Evolutionary conservation across 2,329 filamentous ascomycete genomes (phyloP), one percentile per base, ranked within the genome.

Genomic region (Sporothrix inflata): DNA sequence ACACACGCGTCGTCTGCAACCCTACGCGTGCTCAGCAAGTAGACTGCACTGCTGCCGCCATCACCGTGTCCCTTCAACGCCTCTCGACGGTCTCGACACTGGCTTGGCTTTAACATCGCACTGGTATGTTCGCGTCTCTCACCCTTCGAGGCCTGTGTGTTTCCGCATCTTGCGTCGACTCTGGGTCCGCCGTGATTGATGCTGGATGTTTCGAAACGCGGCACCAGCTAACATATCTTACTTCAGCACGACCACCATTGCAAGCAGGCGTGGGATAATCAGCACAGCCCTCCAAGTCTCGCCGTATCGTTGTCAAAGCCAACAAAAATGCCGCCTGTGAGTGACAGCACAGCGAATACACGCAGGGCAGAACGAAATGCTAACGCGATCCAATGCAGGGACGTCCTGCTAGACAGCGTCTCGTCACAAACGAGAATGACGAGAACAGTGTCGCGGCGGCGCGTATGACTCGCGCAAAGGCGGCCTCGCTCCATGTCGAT

Each of bases 401-500:
- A 85, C 91, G 92, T 83, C 85, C 88, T 80, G 86, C 90, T 79
- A 89, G 92, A 83, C 88, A 90, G 81, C 91, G 94, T 83, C 88
- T 90, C 81, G 88, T 91, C 78, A 92, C 91, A 76, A 96, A 97
- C 82, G 94, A 98, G 86, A 98, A 98, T 81, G 95, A 98, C 81
- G 96, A 98, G 85, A 97, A 97, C 81, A 88, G 83, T 75, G 84
- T 86, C 73, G 90, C 85, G 73, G 90, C 92, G 74, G 93, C 92
- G 83, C 94, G 94, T 84, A 85, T 98, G 81, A 98, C 96, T 78
- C 90, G 96, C 84, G 94, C 96, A 76, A 98, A 98, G 85, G 90
- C 94, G 69, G 93, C 94, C 73, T 91, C 92, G 65, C 86, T 88
- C 74, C 86, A 84, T 79, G 87, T 85, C 77, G 90, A 91, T 77